Percentiles rank a stretch among this genome's conserved stretches.
These are phyloP conservation scores for Camellia sinensis DNA, from an alignment of 148 eudicot species.

Conservation along the genomic window DNA sequence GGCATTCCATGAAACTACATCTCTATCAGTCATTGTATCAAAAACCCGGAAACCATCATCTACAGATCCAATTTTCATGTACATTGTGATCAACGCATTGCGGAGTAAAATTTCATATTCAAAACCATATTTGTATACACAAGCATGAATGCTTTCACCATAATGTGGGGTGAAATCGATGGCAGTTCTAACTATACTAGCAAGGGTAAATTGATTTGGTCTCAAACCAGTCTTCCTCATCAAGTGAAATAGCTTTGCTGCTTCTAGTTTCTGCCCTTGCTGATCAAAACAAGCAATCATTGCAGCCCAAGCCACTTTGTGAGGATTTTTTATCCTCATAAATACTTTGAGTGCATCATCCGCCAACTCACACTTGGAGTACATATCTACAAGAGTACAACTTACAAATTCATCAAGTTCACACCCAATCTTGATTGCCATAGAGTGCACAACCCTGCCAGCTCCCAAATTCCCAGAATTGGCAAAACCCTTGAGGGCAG, in stretches of 20 bases:
- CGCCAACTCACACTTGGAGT: constrained; percentile 39
- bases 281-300: constrained; percentile 42
- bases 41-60: constrained; percentile 33
- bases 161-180: constrained; percentile 22
- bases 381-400: constrained; percentile 46
- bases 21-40: constrained; percentile 26
- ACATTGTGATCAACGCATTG: constrained; percentile 44
- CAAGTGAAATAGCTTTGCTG: constrained; percentile 31
- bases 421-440: constrained; percentile 34
- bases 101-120: constrained; percentile 32
- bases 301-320: constrained; percentile 42
- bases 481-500: constrained; percentile 35
- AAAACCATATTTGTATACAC: constrained; percentile 41
- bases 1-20: constrained; percentile 48
- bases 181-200: constrained; percentile 37
- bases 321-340: constrained; percentile 25
- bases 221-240: constrained; percentile 31
- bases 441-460: constrained; percentile 36
- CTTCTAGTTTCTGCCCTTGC: constrained; percentile 39
- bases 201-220: constrained; percentile 43
- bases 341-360: constrained; percentile 37
- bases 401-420: constrained; percentile 38
- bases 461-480: constrained; percentile 9
- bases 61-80: constrained; percentile 30
- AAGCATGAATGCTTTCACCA: constrained; percentile 41